Base-by-base conservation (phyloP, 2,329 filamentous ascomycete genomes). In the Aspergillus tanneri region DNA sequence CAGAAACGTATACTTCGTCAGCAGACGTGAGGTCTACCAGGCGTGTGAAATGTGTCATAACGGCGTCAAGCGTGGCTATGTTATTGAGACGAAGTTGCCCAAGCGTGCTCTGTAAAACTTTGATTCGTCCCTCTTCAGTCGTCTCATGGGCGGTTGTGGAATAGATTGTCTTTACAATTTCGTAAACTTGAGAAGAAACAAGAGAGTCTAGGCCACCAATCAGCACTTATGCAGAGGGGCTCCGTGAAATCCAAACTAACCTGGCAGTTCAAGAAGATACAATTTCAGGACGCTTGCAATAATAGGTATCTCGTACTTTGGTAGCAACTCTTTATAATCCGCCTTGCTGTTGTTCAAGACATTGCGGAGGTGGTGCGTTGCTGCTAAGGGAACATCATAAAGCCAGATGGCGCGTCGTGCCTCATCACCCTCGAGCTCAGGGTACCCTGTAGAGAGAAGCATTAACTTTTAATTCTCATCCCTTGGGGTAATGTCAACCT, bases 151-250 rank as follows among this genome's bases (percentile, higher is more conserved):
- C 79, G 10, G 90, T 86, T 11, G 88, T 90, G 38, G 84, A 86
- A 75, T 99, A 99, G 56, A 99, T 95, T 2, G 90, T 97, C 73
- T 96, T 91, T 67, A 99, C 86, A 65, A 99, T 97, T 74, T 99
- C 95, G 70, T 99, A 99, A 49, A 99, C 90, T 68, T 97, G 92
- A 32, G 90, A 95, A 47, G 93, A 97, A 53, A 99, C 92, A 53
- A 99, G 80, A n/a, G 93, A 97, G 72, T 99, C 93, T 93, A 58
- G 11, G 5, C 14, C 24, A 22, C 53, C 35, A 57, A 43, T 53
- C 41, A 56, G 42, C 11, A 43, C 27, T 34, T 22, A 23, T 36
- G 1, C 19, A 14, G 16, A 41, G 23, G 4, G 12, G 16, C n/a
- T 4, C 21, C 9, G 30, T 34, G 9, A 19, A 42, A 22, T 36